Evolutionary conservation across 1,284 basidiomycete species (phyloP), one percentile per base, ranked within the genome.

Genomic region (Hemileccinum hortonii): DNA sequence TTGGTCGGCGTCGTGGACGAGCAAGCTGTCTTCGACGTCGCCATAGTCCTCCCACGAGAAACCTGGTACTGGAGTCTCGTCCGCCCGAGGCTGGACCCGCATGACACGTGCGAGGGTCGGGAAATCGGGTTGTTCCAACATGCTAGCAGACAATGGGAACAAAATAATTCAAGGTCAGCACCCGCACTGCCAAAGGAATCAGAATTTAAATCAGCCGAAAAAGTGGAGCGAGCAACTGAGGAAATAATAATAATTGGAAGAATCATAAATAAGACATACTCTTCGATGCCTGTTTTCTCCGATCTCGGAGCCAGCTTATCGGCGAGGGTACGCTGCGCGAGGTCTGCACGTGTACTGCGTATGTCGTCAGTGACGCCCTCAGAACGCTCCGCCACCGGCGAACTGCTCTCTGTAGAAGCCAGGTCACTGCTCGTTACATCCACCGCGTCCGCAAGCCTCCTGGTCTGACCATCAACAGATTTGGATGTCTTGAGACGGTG

Each of bases 31-130:
- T 38, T 74, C 73, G 19, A 83, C 80, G 51, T 88, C 84, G 52
- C 89, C 88, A 61, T 89, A 89, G 70, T 89, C 86, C 0, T 71
- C 83, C 86, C 85, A 87, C 0, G 84, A 81, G 66, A 84, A 87
- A 0, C 86, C 86, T 12, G 74, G 68, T 5, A 79, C 82, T 16
- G 86, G 84, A 40, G 75, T 71, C 53, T 87, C 82, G 47, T 75
- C 75, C 15, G 79, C 69, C 5, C 60, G 66, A 6, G 86, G 80
- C 54, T 76, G 75, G 3, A 87, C 76, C 14, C 82, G 82, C 73
- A 86, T 80, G 44, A 88, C 84, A 33, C 83, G 81, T 11, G 82
- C 71, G 9, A 82, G 46, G 4, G 75, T 69, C 3, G 82, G 81
- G 55, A 79, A 67, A 60, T 84, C 80, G 3, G 85, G 73, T 19